phyloP scores from a whole-genome alignment of 169 alveolate species.

The Pseudocohnilembus persalinus region DNA sequence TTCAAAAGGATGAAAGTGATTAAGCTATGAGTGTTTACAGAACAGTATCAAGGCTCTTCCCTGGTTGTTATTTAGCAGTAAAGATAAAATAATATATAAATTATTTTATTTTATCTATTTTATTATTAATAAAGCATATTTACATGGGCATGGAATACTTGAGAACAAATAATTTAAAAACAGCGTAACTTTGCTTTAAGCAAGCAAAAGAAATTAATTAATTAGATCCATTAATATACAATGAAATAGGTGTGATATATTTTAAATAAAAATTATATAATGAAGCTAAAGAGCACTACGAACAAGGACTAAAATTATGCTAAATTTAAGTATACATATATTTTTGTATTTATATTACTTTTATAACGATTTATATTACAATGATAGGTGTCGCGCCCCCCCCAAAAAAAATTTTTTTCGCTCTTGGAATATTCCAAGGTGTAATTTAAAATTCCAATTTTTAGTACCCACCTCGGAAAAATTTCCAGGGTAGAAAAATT shows the following conservation, averaged over 20 bases:
- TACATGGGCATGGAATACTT: conserved; percentile 90
- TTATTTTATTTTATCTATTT: no score
- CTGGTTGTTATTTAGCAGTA: conserved; percentile 84
- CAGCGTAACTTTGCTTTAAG: conserved; percentile 80
- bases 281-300: conserved; percentile 70
- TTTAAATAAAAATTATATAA: conserved; percentile 71
- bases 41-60: conserved; percentile 85
- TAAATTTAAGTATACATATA: conserved; percentile 50
- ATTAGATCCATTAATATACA: conserved; percentile 82
- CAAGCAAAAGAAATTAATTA: conserved; percentile 74
- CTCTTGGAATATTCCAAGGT: no score
- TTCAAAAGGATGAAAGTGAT: conserved; percentile 76
- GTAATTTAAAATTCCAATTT: no score
- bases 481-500: no score
- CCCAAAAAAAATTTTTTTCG: no score
- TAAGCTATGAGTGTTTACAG: conserved; percentile 87
- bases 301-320: conserved; percentile 69
- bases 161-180: conserved; percentile 82
- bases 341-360: no score
- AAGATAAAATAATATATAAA: no score
- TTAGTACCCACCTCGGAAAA: no score
- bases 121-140: conserved; percentile 25
- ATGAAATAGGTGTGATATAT: conserved; percentile 87
- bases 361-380: no score
- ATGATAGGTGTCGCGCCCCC: no score